phyloP scores from a whole-genome alignment of 1,284 basidiomycete species.

The Fomitopsis palustris region DNA sequence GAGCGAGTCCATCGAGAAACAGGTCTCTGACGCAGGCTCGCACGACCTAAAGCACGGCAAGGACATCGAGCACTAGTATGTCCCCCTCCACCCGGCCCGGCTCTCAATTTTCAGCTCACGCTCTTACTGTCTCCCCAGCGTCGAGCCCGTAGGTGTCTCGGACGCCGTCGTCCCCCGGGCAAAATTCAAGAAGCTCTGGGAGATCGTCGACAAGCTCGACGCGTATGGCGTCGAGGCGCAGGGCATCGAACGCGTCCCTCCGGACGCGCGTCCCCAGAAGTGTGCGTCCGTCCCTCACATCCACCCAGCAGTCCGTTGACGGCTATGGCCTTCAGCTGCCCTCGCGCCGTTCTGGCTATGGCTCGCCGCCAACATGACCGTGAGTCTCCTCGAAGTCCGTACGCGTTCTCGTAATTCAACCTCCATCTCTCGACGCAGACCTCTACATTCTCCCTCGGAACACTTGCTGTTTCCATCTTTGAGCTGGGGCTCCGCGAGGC shows the following conservation, averaged over 20 bases:
- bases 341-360: constrained; percentile 18
- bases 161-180: constrained; percentile 7
- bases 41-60: neutral
- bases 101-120: neutral
- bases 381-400: neutral
- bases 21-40: neutral
- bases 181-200: constrained; percentile 17
- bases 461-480: constrained; percentile 29
- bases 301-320: neutral
- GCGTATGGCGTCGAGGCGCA: constrained; percentile 25
- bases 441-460: constrained; percentile 31
- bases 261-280: constrained; percentile 19
- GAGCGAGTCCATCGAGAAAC: constrained; percentile 3
- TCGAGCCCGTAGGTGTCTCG: neutral
- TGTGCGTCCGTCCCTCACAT: constrained; percentile 7
- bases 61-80: constrained; percentile 8
- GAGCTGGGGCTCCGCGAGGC: constrained; percentile 28
- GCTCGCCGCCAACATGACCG: constrained; percentile 27
- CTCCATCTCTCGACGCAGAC: constrained; percentile 15
- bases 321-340: neutral
- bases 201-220: constrained; percentile 21
- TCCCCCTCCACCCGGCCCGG: neutral
- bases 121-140: constrained; percentile 1
- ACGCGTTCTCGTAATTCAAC: neutral
- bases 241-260: constrained; percentile 28